Evolutionary conservation across 129 eudicot species (phyloP), one percentile per base, ranked within the genome.

Genomic region (Smallanthus sonchifolius): DNA sequence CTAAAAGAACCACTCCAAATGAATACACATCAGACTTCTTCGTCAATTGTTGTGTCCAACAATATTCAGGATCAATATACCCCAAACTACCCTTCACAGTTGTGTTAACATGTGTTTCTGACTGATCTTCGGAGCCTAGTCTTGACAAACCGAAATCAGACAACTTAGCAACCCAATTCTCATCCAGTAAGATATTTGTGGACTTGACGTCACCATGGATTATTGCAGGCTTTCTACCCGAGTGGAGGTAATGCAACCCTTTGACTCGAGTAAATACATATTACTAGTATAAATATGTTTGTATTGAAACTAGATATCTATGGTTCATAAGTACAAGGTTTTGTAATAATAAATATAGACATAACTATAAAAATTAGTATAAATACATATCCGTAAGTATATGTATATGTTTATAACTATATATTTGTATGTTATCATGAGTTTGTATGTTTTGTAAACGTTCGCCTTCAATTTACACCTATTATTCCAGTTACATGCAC

Each of bases 61-160:
- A 88, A 39, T 88, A 88, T 79, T 85, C 86, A 2, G 88, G 89
- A 78, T 85, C 93, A 14, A 88, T 49, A 44, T 85, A 88, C 28
- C 93, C 87, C 0, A 85, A 67, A 45, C 84, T 87, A 1, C 91
- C 91, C 44, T 87, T 87, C 51, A 87, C 89, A 54, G 61, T 2
- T 0, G 91, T 89, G 71, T 84, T 89, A 45, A 89, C 83, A 39
- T 89, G 89, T 30, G 80, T 77, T 57, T 84, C 3, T 6, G 13
- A 52, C 8, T 48, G 84, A 24, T 83, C 75, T 45, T 13, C 28
- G 7, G 47, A 76, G n/a, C 95, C 91, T 2, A 82, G 79, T 43
- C 82, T 88, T 10, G 91, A 86, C 6, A 88, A 83, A 34, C 95
- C 95, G 17, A 88, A 88, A 80, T 88, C 91, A 36, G 89, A 86